Evolutionary conservation across 108 stramenopile genomes (phyloP).

Genomic region (Cyclotella baltica): DNA sequence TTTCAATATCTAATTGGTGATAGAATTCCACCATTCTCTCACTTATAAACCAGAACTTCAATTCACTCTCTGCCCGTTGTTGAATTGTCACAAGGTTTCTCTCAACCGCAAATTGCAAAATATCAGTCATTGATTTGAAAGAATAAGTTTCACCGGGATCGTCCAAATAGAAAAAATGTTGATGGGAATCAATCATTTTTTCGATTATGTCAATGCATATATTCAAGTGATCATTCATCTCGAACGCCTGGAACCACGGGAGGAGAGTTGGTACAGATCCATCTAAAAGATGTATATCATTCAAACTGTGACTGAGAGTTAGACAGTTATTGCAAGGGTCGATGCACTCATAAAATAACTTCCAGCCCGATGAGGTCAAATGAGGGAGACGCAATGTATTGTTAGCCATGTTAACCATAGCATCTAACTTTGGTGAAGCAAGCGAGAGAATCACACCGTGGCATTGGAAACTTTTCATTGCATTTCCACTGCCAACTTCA

Average conservation of each 20-base stretch:
- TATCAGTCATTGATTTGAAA: not conserved
- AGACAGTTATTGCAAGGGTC: not conserved
- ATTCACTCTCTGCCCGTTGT: not conserved
- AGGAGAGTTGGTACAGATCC: not conserved
- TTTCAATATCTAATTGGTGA: not conserved
- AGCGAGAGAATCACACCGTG: not conserved
- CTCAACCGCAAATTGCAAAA: not conserved
- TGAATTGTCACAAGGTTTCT: not conserved
- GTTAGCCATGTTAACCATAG: not conserved
- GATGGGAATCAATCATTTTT: not conserved
- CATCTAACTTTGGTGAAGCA: constrained; percentile 2
- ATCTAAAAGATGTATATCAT: no score
- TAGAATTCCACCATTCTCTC: not conserved
- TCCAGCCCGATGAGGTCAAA: not conserved
- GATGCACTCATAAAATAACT: constrained; percentile 1
- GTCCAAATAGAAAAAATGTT: not conserved
- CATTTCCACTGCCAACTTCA: not conserved
- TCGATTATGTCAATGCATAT: not conserved
- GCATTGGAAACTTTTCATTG: not conserved
- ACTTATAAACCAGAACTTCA: not conserved
- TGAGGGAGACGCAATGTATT: not conserved
- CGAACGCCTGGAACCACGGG: not conserved
- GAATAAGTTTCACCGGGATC: not conserved
- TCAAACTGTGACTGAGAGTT: not conserved
- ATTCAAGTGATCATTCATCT: constrained; percentile 1